Base-by-base conservation (phyloP, 1,139 yeast species). In the Candida sanyaensis region DNA sequence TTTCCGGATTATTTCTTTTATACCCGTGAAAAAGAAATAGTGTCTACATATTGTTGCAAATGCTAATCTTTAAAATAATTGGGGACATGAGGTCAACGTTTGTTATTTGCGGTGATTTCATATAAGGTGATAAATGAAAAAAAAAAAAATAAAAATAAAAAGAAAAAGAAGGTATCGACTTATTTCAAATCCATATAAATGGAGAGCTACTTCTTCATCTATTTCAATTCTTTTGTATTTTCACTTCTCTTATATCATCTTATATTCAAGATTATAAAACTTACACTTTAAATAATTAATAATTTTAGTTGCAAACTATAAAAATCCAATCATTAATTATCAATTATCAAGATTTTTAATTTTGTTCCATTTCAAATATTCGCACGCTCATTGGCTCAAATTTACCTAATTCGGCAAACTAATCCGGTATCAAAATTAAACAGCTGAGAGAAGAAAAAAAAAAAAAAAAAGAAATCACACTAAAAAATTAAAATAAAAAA, bases 351-450 rank as follows among this genome's bases (percentile, higher is more conserved):
- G 3, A 2, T 17, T 17, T 17, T 17, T 17, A 17, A n/a, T 12
- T 36, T 36, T 6, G 24, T 12, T 29, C 17, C n/a, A 36, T 36
- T 36, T 36, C 39, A 36, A 36, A 36, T 36, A 36, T 11, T 36
- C 39, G 28, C 10, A 10, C 39, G 29, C 13, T 36, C 39, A 36
- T 36, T 36, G 29, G 39, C 12, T 17, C 27, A 13, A 36, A n/a
- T 36, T 36, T 36, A 36, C 39, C n/a, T 17, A 23, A 36, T 36
- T 36, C 39, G 39, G 39, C 17, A 24, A 36, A 36, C 39, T 36
- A 36, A 23, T 36, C 39, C 39, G 39, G 38, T 36, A 24, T 17
- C 26, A 17, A 17, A 10, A 33, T 10, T 12, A 32, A 8, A 17
- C 21, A 17, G 21, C 21, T 17, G 21, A 17, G 21, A 17, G 3